Evolutionary conservation across 73 alveolate genomes (phyloP), one percentile per base, ranked within the genome.

Genomic region (Paramecium sonneborni): DNA sequence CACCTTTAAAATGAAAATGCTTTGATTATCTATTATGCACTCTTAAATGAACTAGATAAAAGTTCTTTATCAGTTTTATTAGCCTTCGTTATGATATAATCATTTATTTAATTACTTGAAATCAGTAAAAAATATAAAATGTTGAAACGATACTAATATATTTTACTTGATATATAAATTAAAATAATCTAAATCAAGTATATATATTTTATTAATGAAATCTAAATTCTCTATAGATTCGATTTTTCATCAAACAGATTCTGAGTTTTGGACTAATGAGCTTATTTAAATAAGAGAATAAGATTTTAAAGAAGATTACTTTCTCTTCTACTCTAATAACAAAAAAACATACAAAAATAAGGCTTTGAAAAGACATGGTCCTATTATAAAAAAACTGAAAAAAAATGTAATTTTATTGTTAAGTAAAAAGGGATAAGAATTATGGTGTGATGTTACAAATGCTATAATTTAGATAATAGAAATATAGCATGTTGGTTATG

Each of bases 271-370:
- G 68, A 52, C 30, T 15, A 18, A 52, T 52, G 68, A 52, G 34
- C 18, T n/a, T 2, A 52, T 52, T 52, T 52, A 52, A 52, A 52
- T 52, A 52, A 18, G 32, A 9, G 32, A 52, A n/a, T 52, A 52
- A 21, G 84, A 62, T 23, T 62, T 62, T n/a, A 62, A 62, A 62
- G 84, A 62, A 62, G 84, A 62, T 30, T 62, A 62, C 20, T 62
- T 62, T 62, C 84, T 62, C 21, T 62, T 62, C 84, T 62, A 62
- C 84, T 62, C 84, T 62, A 32, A 26, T 30, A 26, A 8, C 5
- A 62, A 62, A 32, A 26, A 62, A 26, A 26, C 84, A 10, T 62
- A 62, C 24, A 62, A 62, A 62, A 62, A 62, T n/a, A 62, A 62
- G 11, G 48, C 48, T 12, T 32, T 62, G 20, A 26, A 30, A 26